These are phyloP conservation scores for Acacia confusa DNA, from an alignment of 306 rosid species.

Conservation along the genomic window DNA sequence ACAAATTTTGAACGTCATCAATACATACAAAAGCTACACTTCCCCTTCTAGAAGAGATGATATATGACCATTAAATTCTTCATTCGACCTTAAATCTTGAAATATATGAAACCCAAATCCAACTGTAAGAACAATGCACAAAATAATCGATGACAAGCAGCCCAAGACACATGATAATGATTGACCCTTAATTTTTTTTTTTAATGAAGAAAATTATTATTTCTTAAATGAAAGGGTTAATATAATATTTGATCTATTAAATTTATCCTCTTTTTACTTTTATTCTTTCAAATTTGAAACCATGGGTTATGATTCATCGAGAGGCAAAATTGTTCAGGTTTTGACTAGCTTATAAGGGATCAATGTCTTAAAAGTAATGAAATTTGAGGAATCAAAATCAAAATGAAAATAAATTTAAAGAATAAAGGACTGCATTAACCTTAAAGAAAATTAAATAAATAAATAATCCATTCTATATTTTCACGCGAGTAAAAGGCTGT, in stretches of 20 bases:
- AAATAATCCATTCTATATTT: not conserved
- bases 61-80: not conserved
- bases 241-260: no score
- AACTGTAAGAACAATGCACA: not conserved
- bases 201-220: not conserved
- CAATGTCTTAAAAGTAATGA: no score
- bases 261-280: no score
- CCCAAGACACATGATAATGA: not conserved
- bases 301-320: no score
- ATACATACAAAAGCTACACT: not conserved
- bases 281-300: no score
- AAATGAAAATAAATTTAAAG: no score
- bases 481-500: not conserved
- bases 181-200: not conserved
- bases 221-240: not conserved
- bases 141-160: conserved; percentile 1
- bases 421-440: no score
- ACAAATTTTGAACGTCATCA: conserved; percentile 9
- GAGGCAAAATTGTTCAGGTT: not conserved
- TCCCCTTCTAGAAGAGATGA: not conserved
- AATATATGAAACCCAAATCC: not conserved
- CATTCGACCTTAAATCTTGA: not conserved
- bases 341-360: no score
- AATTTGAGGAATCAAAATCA: no score
- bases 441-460: no score